Percentiles rank a stretch among this genome's conserved stretches.
Conservation (phyloP, 1,284 basidiomycete genomes). For the Ustilago crameri region DNA sequence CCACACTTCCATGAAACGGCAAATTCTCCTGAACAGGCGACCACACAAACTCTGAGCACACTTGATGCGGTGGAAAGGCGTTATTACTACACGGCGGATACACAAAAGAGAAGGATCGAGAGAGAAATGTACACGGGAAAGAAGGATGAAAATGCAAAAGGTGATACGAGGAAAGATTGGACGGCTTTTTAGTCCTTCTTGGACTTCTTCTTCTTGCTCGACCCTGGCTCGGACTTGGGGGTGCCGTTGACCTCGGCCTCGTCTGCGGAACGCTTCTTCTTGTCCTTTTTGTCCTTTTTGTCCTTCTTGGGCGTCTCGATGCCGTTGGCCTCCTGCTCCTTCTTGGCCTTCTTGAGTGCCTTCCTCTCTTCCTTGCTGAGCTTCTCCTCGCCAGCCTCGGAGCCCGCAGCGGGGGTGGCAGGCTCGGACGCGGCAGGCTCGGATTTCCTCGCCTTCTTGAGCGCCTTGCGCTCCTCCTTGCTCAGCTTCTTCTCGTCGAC, state of each 20-base stretch:
- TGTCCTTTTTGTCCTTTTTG: conserved; percentile 63
- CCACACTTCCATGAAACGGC: too few relatives aligned
- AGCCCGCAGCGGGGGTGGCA: conserved; percentile 33
- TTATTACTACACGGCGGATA: conserved; percentile 35
- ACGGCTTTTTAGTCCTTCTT: conserved; percentile 35
- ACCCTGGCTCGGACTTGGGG: conserved; percentile 48
- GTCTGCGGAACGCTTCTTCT: conserved; percentile 58
- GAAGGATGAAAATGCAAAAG: conserved; percentile 4
- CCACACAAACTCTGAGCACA: neutral
- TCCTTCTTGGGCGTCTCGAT: conserved; percentile 53
- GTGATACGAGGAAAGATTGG: neutral
- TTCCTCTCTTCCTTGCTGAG: conserved; percentile 56
- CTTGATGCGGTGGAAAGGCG: neutral
- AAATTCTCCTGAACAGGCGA: neutral
- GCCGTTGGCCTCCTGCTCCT: conserved; percentile 37
- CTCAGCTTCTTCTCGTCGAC: conserved; percentile 53
- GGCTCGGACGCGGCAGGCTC: conserved; percentile 37
- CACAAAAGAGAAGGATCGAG: conserved; percentile 6
- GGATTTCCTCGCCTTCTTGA: conserved; percentile 52
- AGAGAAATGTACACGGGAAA: conserved; percentile 2
- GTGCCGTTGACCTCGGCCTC: conserved; percentile 50
- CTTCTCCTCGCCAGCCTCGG: conserved; percentile 74
- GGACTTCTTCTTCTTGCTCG: conserved; percentile 62
- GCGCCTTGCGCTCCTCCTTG: conserved; percentile 59
- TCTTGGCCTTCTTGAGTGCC: conserved; percentile 56